Conservation (phyloP, 345 rosid genomes). For the Melaleuca alternifolia region DNA sequence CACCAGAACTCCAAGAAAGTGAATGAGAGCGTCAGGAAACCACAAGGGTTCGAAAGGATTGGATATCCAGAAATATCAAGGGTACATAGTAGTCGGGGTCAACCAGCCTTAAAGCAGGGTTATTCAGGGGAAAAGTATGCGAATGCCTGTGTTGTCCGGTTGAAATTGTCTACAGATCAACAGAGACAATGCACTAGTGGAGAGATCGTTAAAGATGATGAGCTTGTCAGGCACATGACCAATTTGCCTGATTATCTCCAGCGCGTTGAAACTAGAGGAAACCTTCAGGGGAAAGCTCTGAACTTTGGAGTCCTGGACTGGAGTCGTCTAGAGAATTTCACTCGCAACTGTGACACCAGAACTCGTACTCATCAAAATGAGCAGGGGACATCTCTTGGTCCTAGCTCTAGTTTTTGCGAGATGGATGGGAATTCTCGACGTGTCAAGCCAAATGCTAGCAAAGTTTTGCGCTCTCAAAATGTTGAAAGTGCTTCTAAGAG, state of each 20-base stretch:
- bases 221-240: constrained; percentile 77
- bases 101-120: constrained; percentile 1
- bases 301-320: constrained; percentile 89
- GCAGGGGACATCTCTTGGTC: constrained; percentile 10
- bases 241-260: constrained; percentile 69
- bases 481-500: constrained; percentile 33
- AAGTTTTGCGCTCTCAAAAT: constrained; percentile 19
- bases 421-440: constrained; percentile 17
- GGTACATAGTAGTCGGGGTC: constrained; percentile 7
- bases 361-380: constrained; percentile 7
- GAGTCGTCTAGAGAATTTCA: constrained; percentile 66
- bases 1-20: constrained; percentile 16
- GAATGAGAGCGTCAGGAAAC: constrained; percentile 20
- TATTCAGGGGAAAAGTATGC: constrained; percentile 4
- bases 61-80: constrained; percentile 24
- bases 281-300: constrained; percentile 50
- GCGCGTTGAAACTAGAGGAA: constrained; percentile 33
- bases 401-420: constrained; percentile 6
- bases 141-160: constrained; percentile 11
- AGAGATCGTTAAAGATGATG: constrained; percentile 33
- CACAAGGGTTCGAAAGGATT: constrained; percentile 5
- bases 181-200: constrained; percentile 10
- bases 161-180: constrained; percentile 16
- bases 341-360: constrained; percentile 18
- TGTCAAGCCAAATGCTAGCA: constrained; percentile 21